Conservation (phyloP, 352 stramenopile species). For the Pythium diclinum region DNA sequence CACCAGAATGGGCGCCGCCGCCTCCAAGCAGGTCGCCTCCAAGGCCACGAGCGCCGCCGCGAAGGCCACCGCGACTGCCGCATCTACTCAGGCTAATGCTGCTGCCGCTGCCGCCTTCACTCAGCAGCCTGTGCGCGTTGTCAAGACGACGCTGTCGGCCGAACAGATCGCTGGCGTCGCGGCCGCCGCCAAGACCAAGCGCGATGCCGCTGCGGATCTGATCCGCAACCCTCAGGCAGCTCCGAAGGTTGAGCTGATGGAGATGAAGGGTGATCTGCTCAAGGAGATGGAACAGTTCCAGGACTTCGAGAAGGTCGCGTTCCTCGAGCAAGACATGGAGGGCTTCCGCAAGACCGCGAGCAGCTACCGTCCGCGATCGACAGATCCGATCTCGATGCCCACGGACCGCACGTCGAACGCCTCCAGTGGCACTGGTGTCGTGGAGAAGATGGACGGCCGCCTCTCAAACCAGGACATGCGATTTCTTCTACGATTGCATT, state of each 20-base stretch:
- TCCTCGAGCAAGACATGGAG: slow-evolving; percentile 37
- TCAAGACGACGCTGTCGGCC: slow-evolving; percentile 16
- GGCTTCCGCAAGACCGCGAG: slow-evolving; percentile 62
- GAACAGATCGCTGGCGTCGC: slow-evolving; percentile 16
- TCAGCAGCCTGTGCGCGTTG: slow-evolving; percentile 12
- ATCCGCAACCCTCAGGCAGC: slow-evolving; percentile 16
- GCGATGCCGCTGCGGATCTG: slow-evolving; percentile 3
- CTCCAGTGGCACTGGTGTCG: slow-evolving; percentile 35
- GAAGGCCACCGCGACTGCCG: slow-evolving; percentile 2
- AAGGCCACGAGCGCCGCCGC: slow-evolving; percentile 14
- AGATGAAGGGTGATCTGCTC: slow-evolving; percentile 57
- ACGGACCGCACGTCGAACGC: slow-evolving; percentile 50
- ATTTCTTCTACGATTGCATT: slow-evolving; percentile 56
- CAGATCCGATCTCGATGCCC: slow-evolving; percentile 40
- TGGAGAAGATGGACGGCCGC: slow-evolving; percentile 39
- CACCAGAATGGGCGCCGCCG: slow-evolving; percentile 28
- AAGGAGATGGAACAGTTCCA: slow-evolving; percentile 49
- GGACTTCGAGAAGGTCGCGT: slow-evolving; percentile 56
- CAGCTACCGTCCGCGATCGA: slow-evolving; percentile 50
- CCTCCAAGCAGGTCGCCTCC: slow-evolving; percentile 18
- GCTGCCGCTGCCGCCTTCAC: not conserved
- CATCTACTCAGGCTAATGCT: not conserved
- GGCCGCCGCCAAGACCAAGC: slow-evolving; percentile 3
- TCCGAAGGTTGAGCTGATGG: slow-evolving; percentile 36
- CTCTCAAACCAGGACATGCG: slow-evolving; percentile 56